These are phyloP conservation scores for Didymosphaeria variabile DNA, from an alignment of 2,329 filamentous ascomycete species.

Conservation along the genomic window DNA sequence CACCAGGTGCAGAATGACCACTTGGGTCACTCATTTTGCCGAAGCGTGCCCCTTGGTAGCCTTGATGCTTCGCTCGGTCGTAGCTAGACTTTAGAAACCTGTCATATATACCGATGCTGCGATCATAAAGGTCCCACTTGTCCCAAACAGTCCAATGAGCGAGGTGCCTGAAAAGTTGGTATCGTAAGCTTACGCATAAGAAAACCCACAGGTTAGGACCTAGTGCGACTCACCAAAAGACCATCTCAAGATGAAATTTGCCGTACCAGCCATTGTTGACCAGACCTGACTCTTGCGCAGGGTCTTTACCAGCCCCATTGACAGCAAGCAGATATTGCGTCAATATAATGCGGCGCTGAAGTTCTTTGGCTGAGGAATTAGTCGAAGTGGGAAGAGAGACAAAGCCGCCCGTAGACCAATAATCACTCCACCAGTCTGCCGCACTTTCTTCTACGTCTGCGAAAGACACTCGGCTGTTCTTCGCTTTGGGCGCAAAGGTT, in stretches of 20 bases:
- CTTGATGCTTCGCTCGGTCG: constrained; percentile 48
- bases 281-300: constrained; percentile 60
- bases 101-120: constrained; percentile 59
- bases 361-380: constrained; percentile 56
- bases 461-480: constrained; percentile 44
- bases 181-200: not conserved
- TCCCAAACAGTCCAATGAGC: constrained; percentile 62
- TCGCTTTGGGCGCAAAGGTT: constrained; percentile 35
- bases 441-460: constrained; percentile 44
- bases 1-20: constrained; percentile 65
- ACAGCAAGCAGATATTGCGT: constrained; percentile 64
- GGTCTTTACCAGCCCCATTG: constrained; percentile 60
- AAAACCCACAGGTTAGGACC: not conserved
- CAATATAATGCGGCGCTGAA: constrained; percentile 63
- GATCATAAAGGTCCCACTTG: constrained; percentile 56
- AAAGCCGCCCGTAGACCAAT: constrained; percentile 63
- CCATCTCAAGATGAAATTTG: constrained; percentile 66
- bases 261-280: constrained; percentile 66
- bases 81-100: constrained; percentile 55
- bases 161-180: constrained; percentile 53
- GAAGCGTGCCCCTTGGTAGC: constrained; percentile 57
- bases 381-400: constrained; percentile 56
- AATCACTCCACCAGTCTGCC: constrained; percentile 57
- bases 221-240: constrained; percentile 51
- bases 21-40: constrained; percentile 68